Evolutionary conservation across 208 protist genomes (phyloP).

Genomic region (Wallacemonas sp.): DNA sequence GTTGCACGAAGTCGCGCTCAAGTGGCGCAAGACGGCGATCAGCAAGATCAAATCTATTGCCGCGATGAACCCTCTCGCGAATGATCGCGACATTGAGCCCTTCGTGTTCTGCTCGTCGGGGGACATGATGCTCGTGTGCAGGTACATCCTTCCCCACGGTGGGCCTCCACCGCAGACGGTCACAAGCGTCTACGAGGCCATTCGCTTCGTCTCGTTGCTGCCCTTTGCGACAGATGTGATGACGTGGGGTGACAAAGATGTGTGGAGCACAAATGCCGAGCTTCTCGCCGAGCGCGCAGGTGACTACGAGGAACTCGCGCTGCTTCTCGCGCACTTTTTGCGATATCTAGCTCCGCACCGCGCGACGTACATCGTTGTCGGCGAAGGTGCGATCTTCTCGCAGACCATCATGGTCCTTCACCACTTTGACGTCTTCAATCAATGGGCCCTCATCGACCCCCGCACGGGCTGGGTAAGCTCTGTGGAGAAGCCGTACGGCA

Average conservation of each 20-base stretch:
- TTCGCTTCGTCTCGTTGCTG: conserved; percentile 77
- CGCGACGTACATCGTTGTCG: conserved; percentile 61
- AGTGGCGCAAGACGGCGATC: conserved; percentile 48
- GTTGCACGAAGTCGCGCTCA: conserved; percentile 62
- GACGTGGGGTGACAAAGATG: conserved; percentile 56
- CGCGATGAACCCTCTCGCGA: conserved; percentile 56
- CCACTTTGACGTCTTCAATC: conserved; percentile 25
- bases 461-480: conserved; percentile 45
- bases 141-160: conserved; percentile 65
- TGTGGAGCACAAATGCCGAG: conserved; percentile 82
- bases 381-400: conserved; percentile 51
- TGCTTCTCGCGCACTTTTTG: conserved; percentile 80
- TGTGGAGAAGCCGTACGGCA: conserved; percentile 50
- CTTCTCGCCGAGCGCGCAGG: conserved; percentile 56
- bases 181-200: conserved; percentile 61
- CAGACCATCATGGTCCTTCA: conserved; percentile 74
- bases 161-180: conserved; percentile 55
- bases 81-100: conserved; percentile 55
- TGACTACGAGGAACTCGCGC: conserved; percentile 77
- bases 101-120: conserved; percentile 78
- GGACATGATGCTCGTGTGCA: conserved; percentile 68
- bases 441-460: conserved; percentile 73
- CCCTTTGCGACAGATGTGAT: conserved; percentile 64
- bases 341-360: conserved; percentile 53
- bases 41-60: conserved; percentile 45